Evolutionary conservation across 2,329 filamentous ascomycete species (phyloP).

Genomic region (Neonectria faginata): DNA sequence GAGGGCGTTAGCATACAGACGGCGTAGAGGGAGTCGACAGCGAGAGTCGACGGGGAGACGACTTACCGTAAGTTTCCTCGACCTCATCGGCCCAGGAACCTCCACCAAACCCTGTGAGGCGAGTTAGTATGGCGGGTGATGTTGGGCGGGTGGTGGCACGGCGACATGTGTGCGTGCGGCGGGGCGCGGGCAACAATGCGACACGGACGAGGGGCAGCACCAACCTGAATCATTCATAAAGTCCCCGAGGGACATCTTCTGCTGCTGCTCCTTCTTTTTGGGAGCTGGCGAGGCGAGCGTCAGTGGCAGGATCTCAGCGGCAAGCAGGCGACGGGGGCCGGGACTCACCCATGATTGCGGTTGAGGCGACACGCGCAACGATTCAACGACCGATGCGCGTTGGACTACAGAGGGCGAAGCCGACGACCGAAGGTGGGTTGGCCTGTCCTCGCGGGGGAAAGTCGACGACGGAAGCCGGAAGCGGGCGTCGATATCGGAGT

Average conservation of each 20-base stretch:
- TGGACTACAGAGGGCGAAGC: constrained; percentile 47
- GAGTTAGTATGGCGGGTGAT: constrained; percentile 43
- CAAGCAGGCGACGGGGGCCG: constrained; percentile 24
- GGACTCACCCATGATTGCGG: constrained; percentile 72
- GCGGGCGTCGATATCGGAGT: constrained; percentile 29
- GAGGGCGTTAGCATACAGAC: constrained; percentile 44
- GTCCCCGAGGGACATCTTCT: constrained; percentile 98
- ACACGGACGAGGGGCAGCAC: constrained; percentile 54
- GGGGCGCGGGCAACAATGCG: constrained; percentile 43
- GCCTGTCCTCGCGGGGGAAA: constrained; percentile 41
- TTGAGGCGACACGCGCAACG: constrained; percentile 60
- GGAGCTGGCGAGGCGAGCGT: constrained; percentile 70
- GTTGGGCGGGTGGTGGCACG: constrained; percentile 36
- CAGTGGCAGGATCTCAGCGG: constrained; percentile 14
- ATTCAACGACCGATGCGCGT: constrained; percentile 56
- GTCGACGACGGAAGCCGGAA: constrained; percentile 9
- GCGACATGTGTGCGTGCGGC: constrained; percentile 37
- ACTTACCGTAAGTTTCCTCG: constrained; percentile 86
- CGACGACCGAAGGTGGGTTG: constrained; percentile 46
- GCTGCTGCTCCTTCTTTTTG: constrained; percentile 87
- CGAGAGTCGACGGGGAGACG: neutral
- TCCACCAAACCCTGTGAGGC: constrained; percentile 62
- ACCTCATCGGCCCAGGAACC: constrained; percentile 99
- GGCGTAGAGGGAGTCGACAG: constrained; percentile 34
- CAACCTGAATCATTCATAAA: constrained; percentile 94